These are phyloP conservation scores for Guadua angustifolia DNA, from an alignment of 176 grass and related monocot genomes.

Conservation along the genomic window DNA sequence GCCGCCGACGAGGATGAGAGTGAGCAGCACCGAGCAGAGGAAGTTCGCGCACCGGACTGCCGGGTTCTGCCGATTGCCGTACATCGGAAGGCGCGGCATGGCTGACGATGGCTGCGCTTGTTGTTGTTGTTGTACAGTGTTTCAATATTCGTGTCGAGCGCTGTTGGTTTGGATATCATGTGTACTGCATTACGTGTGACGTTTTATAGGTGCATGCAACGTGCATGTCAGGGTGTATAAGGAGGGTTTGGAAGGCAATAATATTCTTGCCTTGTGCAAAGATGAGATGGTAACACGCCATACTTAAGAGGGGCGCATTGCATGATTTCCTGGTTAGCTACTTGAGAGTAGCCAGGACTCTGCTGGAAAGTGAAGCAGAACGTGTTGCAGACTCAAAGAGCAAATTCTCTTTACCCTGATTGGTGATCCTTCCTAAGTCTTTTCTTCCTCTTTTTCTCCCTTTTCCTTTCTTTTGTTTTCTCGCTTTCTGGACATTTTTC, in stretches of 20 bases:
- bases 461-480: background rate
- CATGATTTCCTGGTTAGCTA: slow-evolving; percentile 6
- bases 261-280: slow-evolving; percentile 56
- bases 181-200: background rate
- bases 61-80: slow-evolving; percentile 41
- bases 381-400: background rate
- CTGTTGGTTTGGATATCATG: background rate
- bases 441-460: background rate
- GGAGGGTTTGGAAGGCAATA: slow-evolving; percentile 36
- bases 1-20: slow-evolving; percentile 56
- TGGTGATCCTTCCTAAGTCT: background rate
- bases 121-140: background rate
- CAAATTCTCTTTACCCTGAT: background rate
- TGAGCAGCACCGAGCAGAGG: slow-evolving; percentile 64
- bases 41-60: slow-evolving; percentile 52
- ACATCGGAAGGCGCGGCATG: slow-evolving; percentile 15
- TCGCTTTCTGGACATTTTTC: background rate
- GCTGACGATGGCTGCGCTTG: background rate
- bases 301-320: background rate
- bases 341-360: background rate
- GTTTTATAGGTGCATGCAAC: slow-evolving; percentile 28
- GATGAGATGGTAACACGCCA: slow-evolving; percentile 39
- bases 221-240: background rate
- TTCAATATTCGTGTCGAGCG: background rate
- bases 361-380: slow-evolving; percentile 44